Base-by-base conservation (phyloP, 2,329 filamentous ascomycete genomes). In the Rosellinia necatrix region DNA sequence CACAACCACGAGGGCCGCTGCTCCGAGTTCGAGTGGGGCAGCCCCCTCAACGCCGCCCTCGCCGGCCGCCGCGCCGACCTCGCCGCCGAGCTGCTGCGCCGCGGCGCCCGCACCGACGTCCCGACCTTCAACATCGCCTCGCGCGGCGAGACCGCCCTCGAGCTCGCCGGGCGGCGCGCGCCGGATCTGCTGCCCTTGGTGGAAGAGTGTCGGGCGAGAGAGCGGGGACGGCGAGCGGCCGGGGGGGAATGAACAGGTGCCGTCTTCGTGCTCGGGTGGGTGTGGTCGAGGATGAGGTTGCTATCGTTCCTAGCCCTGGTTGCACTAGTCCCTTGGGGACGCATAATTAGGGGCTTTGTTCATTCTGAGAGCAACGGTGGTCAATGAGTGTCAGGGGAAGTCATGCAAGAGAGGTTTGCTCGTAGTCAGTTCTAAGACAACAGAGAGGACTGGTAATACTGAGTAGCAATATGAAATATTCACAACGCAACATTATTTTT, bases 1-100 rank as follows among this genome's bases (percentile, higher is more conserved):
- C 57, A 59, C 27, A 59, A 56, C 24, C n/a, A 17, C 25, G 29
- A 47, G 2, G 53, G 53, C 37, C 53, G 49, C 27, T 42, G 37
- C 13, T 53, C 35, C 22, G 57, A 53, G 27, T 59, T 59, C 32
- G 57, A 59, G 47, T 53, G 47, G 48, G 53, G 53, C n/a, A 56
- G 46, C 30, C 48, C 34, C 6, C 42, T 59, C 27, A 59, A 59
- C 22, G 40, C 27, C 4, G 43, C 57, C n/a, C 42, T 59, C 15
- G 30, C 49, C 8, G 49, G 41, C 38, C 24, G 53, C 15, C 27
- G 35, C 22, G 27, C 21, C 21, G 30, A 42, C 7, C 27, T 59
- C 37, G 57, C 57, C 2, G 53, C 56, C 15, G 57, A 59, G 15
- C 49, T 59, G 24, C 53, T 49, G 19, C 42, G 48, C 10, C 34